Base-by-base conservation (phyloP, 1,139 yeast genomes). In the Blastobotrys illinoisensis region DNA sequence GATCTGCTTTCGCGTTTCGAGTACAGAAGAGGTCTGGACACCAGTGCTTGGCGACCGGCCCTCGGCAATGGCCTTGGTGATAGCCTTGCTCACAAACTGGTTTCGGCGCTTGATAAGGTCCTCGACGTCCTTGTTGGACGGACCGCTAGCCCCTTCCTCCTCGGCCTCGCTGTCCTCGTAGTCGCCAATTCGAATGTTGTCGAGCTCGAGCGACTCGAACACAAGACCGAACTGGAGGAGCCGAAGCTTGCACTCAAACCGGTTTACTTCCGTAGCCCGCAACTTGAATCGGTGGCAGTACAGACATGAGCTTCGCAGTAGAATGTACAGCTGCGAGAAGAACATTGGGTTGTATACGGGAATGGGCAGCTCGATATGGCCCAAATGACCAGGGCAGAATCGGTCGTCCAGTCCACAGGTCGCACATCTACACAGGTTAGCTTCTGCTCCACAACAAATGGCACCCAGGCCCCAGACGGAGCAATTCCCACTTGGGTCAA, bases 331-430 rank as follows among this genome's bases (percentile, higher is more conserved):
- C 72, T 93, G 98, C 67, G 83, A 82, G 81, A 95, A 93, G 68
- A 95, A 93, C 65, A 95, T 75, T 16, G 99, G 98, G 69, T 90
- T 93, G 76, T 90, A 95, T 49, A 89, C 95, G 5, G 98, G 96
- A 45, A 89, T 86, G 9, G 99, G 99, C 62, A 95, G 79, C 70
- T 93, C 97, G 58, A 95, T 90, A 71, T 95, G 99, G 57, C 99
- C 99, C 74, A 89, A 90, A 71, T 95, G 99, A 44, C 99, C 99
- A 2, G 98, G 97, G 74, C 99, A 95, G 66, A 82, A 86, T 67
- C 88, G 83, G 64, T 93, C 98, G 69, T 90, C 97, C 60, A 93
- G 77, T 24, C 98, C 97, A 80, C 99, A 95, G 1, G 99, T 93
- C 26, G 95, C 79, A 80, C 99, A 91, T 54, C 76, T 58, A 62